Evolutionary conservation across 1,284 basidiomycete genomes (phyloP), one percentile per base, ranked within the genome.

Genomic region (Ustilago esculenta): DNA sequence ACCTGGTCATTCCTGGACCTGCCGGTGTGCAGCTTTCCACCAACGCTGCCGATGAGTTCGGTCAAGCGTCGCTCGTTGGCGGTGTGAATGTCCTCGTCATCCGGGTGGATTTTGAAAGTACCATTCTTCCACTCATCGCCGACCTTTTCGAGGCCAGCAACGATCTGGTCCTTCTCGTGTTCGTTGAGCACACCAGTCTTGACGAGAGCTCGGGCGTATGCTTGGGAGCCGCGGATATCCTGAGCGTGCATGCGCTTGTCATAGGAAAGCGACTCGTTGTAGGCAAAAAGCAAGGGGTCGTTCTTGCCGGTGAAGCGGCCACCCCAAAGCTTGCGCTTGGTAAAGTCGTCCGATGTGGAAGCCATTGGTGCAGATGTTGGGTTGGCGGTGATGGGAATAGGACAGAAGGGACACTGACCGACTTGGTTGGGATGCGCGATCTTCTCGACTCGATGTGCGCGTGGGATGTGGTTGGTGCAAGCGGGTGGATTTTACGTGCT

Each of bases 21-120:
- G 33, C 95, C 96, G 0, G 96, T 98, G 82, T 98, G 95, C 12
- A 81, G 73, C 70, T 79, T 80, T 36, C 82, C 82, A 9, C 82
- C 83, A 12, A 81, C 81, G 43, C 77, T 59, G 0, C 95, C 95
- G 58, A 98, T 92, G 59, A 98, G 84, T 84, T 98, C 95, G 70
- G 89, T 92, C 73, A 98, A 84, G 27, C 95, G 87, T 50, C 96
- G 90, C 83, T 98, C 95, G 80, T 98, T 98, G 56, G 96, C 96
- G n/a, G 95, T 98, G 83, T 98, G 95, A 63, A 98, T 98, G 80
- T 98, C 95, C 80, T 98, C 95, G 80, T 98, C 95, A 74, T 95
- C 93, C 14, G 88, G 85, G 10, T 70, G 68, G 33, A 70, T 72
- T 23, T 71, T 27, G 63, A 82, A 82, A 12, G 69, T 72, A 45